Conservation (phyloP, 1,284 basidiomycete genomes). For the Cryptococcus hybrid region DNA sequence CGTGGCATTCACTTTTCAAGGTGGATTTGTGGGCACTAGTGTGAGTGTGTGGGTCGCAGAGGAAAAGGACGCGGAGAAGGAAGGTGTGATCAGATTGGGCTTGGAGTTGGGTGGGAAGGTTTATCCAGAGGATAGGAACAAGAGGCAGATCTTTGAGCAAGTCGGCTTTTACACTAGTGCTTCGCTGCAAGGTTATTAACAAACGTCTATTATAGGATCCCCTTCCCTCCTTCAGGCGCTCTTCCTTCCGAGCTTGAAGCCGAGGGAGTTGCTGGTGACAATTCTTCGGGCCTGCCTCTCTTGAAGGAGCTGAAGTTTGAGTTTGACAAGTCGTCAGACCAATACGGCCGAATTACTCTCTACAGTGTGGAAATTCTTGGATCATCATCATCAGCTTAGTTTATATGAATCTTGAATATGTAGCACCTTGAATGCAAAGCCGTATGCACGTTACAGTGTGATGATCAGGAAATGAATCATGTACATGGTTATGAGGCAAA, state of each 20-base stretch:
- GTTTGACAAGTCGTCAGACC: constrained; percentile 47
- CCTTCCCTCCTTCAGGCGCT: constrained; percentile 8
- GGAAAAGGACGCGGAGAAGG: constrained; percentile 18
- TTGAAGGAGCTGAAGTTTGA: constrained; percentile 43
- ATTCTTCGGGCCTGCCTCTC: constrained; percentile 4
- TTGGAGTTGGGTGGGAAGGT: constrained; percentile 38
- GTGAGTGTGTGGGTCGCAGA: constrained; percentile 32
- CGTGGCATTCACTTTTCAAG: constrained; percentile 49
- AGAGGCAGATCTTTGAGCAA: constrained; percentile 46
- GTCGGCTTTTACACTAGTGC: constrained; percentile 8
- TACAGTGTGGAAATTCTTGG: constrained; percentile 42
- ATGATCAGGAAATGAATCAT: not conserved
- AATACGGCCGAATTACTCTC: constrained; percentile 48
- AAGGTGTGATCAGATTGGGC: constrained; percentile 21
- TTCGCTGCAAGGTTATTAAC: not conserved
- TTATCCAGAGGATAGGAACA: constrained; percentile 46
- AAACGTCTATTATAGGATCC: constrained; percentile 8
- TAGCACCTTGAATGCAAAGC: no score
- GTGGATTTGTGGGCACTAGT: constrained; percentile 46
- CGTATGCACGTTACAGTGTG: no score
- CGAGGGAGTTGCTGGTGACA: not conserved
- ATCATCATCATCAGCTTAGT: not conserved
- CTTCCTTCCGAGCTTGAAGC: constrained; percentile 13
- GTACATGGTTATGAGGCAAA: not conserved
- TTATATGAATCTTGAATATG: not conserved